A percentile compares a stretch with the other conserved stretches of the same genome.
These are phyloP conservation scores for Exophiala alcalophila DNA, from an alignment of 2,329 filamentous ascomycete species.

Conservation along the genomic window DNA sequence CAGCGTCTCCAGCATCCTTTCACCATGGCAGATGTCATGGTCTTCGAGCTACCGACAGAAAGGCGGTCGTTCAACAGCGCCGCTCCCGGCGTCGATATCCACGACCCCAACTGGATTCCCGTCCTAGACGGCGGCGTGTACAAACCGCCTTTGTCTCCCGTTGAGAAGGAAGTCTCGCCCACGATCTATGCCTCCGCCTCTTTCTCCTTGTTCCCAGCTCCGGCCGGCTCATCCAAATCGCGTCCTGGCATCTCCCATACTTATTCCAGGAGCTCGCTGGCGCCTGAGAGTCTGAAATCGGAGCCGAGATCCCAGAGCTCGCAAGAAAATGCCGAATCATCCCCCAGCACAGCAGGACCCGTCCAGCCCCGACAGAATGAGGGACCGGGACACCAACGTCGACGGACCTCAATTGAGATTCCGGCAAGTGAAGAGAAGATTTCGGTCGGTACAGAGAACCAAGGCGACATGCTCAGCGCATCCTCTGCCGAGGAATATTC, in stretches of 20 bases:
- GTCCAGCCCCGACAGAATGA: constrained; percentile 4
- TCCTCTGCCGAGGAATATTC: constrained; percentile 17
- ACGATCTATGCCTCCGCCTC: constrained; percentile 12
- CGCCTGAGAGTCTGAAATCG: constrained; percentile 22
- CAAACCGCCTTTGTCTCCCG: constrained; percentile 18
- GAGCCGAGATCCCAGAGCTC: constrained; percentile 19
- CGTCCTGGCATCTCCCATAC: constrained; percentile 19
- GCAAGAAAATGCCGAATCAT: constrained; percentile 17
- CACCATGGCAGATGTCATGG: constrained; percentile 22
- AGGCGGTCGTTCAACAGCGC: constrained; percentile 26
- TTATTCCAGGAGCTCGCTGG: constrained; percentile 25
- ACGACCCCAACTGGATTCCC: constrained; percentile 31
- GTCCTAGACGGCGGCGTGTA: constrained; percentile 20
- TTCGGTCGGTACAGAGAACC: constrained; percentile 15
- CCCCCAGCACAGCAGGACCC: constrained; percentile 8
- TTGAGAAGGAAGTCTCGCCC: constrained; percentile 22
- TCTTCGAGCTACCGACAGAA: constrained; percentile 27
- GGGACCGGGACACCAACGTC: constrained; percentile 12
- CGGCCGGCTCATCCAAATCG: constrained; percentile 20
- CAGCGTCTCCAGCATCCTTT: too few relatives aligned
- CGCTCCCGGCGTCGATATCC: constrained; percentile 22
- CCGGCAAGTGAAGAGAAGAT: constrained; percentile 23
- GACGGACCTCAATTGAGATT: constrained; percentile 13
- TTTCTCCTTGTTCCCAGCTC: constrained; percentile 23
- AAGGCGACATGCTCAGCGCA: constrained; percentile 6